Evolutionary conservation across 2,329 filamentous ascomycete genomes (phyloP).

Genomic region (Erysiphe neolycopersici): DNA sequence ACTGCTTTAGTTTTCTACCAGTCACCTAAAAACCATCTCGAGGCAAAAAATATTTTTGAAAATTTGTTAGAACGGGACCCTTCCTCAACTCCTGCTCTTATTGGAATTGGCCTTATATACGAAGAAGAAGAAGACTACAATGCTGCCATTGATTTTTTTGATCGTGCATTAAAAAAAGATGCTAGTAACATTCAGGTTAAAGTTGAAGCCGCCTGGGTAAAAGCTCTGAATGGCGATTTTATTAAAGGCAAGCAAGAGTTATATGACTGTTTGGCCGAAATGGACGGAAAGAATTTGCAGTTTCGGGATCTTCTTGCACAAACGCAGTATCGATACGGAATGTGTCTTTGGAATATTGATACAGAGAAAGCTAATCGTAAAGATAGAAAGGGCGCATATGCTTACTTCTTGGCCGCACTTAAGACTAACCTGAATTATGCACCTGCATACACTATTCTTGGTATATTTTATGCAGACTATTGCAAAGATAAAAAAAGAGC

Average conservation of each 20-base stretch:
- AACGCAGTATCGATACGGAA: conserved; percentile 64
- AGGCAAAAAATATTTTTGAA: conserved; percentile 70
- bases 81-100: conserved; percentile 52
- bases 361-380: conserved; percentile 47
- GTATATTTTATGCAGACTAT: conserved; percentile 78
- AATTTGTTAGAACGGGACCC: conserved; percentile 50
- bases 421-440: conserved; percentile 73
- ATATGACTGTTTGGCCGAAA: conserved; percentile 35
- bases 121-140: conserved; percentile 80
- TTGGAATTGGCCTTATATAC: conserved; percentile 73
- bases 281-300: conserved; percentile 33
- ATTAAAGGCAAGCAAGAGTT: conserved; percentile 39
- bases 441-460: conserved; percentile 72
- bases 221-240: conserved; percentile 57
- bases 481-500: conserved; percentile 65
- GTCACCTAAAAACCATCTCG: conserved; percentile 64
- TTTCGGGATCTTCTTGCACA: conserved; percentile 53
- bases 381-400: conserved; percentile 57
- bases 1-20: conserved; percentile 83
- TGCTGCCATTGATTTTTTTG: conserved; percentile 56
- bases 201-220: conserved; percentile 80
- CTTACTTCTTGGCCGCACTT: conserved; percentile 56
- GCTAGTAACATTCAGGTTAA: conserved; percentile 49
- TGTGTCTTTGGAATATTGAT: conserved; percentile 68
- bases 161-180: conserved; percentile 48